A percentile compares a stretch with the other conserved stretches of the same genome.
Evolutionary conservation across 805 yeast genomes (phyloP).

Genomic region (Starmera amethionina): DNA sequence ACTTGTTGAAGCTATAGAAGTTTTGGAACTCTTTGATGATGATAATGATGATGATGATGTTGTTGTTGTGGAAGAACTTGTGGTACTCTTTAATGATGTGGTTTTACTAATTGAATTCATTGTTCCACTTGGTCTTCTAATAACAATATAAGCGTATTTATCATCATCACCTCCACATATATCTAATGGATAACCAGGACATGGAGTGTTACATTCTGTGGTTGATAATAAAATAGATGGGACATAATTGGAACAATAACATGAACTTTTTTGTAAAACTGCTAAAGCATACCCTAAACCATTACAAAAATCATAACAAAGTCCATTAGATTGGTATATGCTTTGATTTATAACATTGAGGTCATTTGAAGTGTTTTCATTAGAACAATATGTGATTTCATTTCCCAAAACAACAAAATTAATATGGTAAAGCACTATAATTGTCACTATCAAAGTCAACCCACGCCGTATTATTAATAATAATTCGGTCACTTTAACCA

Average conservation of each 20-base stretch:
- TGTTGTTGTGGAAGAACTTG: constrained; percentile 5
- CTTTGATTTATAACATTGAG: neutral
- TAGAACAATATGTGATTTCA: neutral
- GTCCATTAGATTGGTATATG: constrained; percentile 30
- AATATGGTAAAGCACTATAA: too few relatives aligned
- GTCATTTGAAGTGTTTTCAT: constrained; percentile 4
- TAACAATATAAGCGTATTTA: constrained; percentile 30
- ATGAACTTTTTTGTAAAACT: constrained; percentile 25
- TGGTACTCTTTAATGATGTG: constrained; percentile 14
- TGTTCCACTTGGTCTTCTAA: constrained; percentile 7
- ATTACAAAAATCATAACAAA: constrained; percentile 28
- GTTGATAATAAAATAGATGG: constrained; percentile 22
- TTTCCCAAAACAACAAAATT: too few relatives aligned
- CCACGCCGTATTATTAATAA: too few relatives aligned
- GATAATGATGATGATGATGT: constrained; percentile 1
- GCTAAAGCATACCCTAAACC: constrained; percentile 23
- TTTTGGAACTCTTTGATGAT: constrained; percentile 5
- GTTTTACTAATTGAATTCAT: constrained; percentile 6
- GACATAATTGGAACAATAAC: constrained; percentile 34
- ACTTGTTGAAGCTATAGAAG: constrained; percentile 1
- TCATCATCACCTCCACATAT: constrained; percentile 30
- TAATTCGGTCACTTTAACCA: too few relatives aligned
- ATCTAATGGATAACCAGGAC: constrained; percentile 33
- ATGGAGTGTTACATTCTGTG: constrained; percentile 21
- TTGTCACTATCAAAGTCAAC: too few relatives aligned